Evolutionary conservation across 768 basidiomycete genomes (phyloP).

Genomic region (Podaxis rugospora): DNA sequence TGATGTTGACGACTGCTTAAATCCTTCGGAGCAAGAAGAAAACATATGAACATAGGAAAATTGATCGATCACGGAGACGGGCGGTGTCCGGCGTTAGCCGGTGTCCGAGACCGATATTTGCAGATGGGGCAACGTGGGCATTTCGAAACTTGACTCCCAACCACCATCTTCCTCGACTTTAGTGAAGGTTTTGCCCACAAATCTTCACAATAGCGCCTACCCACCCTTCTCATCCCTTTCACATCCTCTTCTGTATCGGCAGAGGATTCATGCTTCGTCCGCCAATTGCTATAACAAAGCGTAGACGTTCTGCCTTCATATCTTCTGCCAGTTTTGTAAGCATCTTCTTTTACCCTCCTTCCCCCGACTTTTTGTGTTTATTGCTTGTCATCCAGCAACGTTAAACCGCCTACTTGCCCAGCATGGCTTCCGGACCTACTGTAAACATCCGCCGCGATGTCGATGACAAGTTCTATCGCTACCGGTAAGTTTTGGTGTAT

Average conservation of each 20-base stretch:
- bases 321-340: constrained; percentile 52
- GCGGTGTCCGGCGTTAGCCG: constrained; percentile 1
- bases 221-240: constrained; percentile 34
- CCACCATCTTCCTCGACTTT: constrained; percentile 14
- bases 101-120: constrained; percentile 7
- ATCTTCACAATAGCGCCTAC: constrained; percentile 65
- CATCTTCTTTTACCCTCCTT: background rate
- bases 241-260: constrained; percentile 60
- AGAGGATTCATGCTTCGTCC: constrained; percentile 94
- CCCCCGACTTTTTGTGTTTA: background rate
- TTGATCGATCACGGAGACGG: background rate
- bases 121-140: constrained; percentile 9
- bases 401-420: constrained; percentile 54
- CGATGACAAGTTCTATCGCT: constrained; percentile 95
- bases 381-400: constrained; percentile 35
- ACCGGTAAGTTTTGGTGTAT: constrained; percentile 53
- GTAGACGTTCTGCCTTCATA: constrained; percentile 53
- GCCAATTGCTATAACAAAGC: constrained; percentile 68
- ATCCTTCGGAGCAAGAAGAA: background rate
- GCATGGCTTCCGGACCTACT: constrained; percentile 73
- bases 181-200: constrained; percentile 20
- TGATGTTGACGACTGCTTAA: background rate
- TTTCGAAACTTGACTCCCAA: constrained; percentile 8
- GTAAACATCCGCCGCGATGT: constrained; percentile 96
- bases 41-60: background rate